phyloP scores from a whole-genome alignment of 352 stramenopile species.

The Phytophthora brassicae region DNA sequence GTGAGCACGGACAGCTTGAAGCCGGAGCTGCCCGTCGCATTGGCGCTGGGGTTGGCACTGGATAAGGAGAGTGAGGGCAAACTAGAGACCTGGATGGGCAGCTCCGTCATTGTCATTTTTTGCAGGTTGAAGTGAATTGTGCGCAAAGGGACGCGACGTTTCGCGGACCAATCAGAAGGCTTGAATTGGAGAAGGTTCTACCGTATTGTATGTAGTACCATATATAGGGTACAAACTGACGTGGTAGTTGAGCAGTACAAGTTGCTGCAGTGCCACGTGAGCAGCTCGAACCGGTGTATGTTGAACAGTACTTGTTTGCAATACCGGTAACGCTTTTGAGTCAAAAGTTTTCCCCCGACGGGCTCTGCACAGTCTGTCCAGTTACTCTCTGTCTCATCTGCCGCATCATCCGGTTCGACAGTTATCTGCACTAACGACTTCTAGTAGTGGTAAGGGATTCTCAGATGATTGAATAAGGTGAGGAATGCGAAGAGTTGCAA shows the following conservation, averaged over 20 bases:
- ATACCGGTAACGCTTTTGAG: too few species aligned
- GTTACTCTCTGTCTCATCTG: constrained; percentile 9
- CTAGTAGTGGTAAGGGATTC: constrained; percentile 24
- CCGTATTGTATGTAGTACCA: constrained; percentile 3
- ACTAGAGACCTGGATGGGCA: constrained; percentile 26
- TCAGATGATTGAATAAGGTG: constrained; percentile 21
- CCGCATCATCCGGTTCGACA: constrained; percentile 3
- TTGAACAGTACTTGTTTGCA: constrained; percentile 20
- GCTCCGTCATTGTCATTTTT: constrained; percentile 22
- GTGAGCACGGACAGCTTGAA: constrained; percentile 49
- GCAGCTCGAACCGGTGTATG: constrained; percentile 14
- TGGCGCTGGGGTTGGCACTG: constrained; percentile 12
- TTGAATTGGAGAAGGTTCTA: constrained; percentile 16
- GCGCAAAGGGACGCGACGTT: constrained; percentile 24
- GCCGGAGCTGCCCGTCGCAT: constrained; percentile 32
- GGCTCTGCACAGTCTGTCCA: not conserved
- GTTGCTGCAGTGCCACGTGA: too few species aligned
- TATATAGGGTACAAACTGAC: constrained; percentile 8
- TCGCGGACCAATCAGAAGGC: constrained; percentile 25
- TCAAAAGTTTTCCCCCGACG: not conserved
- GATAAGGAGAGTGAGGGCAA: constrained; percentile 12
- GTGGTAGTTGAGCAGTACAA: too few species aligned
- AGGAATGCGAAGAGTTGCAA: constrained; percentile 21
- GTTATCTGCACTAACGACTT: constrained; percentile 17
- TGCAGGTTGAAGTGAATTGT: constrained; percentile 3